These are phyloP conservation scores for Cladochytrium replicatum DNA, from an alignment of 192 early-diverging fungal genomes.

Conservation along the genomic window DNA sequence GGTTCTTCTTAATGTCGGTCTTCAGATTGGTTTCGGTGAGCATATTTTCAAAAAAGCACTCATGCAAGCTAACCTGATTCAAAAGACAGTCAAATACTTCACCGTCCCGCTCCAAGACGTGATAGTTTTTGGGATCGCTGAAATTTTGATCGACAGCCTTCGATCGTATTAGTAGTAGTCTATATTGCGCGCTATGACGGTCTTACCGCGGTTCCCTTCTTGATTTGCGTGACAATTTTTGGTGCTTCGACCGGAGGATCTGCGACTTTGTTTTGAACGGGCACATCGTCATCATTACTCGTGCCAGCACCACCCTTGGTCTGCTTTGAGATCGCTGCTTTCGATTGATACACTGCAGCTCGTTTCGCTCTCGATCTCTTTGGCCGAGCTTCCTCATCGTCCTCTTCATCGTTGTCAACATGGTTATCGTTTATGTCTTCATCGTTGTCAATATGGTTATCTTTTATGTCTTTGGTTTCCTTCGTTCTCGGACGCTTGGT, in stretches of 20 bases:
- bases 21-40: slow-evolving; percentile 62
- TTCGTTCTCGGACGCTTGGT: neutral
- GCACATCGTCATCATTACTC: neutral
- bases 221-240: slow-evolving; percentile 22
- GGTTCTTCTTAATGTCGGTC: slow-evolving; percentile 65
- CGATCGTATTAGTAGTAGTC: neutral
- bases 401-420: neutral
- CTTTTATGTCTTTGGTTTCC: neutral
- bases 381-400: neutral
- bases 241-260: neutral
- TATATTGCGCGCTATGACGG: neutral
- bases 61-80: neutral
- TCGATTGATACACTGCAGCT: neutral
- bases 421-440: neutral
- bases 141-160: slow-evolving; percentile 26
- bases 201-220: slow-evolving; percentile 26
- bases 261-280: neutral
- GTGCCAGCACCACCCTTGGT: neutral
- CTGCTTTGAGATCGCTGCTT: neutral
- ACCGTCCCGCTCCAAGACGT: slow-evolving; percentile 25
- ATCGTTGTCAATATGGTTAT: neutral
- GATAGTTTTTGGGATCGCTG: slow-evolving; percentile 6
- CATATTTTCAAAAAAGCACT: slow-evolving; percentile 30
- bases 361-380: neutral
- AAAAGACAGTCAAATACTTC: slow-evolving; percentile 17